A percentile compares a stretch with the other conserved stretches of the same genome.
Evolutionary conservation across 495 filamentous ascomycete genomes (phyloP).

Genomic region (Penicillium antarcticum): DNA sequence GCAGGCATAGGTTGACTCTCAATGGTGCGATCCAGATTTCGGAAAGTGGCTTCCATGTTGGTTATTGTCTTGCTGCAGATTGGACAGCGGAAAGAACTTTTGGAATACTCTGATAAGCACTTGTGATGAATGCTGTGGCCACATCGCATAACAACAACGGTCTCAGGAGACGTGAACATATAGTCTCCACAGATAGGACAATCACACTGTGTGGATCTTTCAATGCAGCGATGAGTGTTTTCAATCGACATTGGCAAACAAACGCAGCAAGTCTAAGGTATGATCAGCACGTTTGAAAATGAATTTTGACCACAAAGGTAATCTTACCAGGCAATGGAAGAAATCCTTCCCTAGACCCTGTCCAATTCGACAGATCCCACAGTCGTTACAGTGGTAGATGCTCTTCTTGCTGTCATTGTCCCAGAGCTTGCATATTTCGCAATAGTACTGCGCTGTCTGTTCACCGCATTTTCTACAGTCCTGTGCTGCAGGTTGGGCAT

Average conservation of each 20-base stretch:
- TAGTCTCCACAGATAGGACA: conserved; percentile 99
- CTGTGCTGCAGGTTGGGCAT: conserved; percentile 77
- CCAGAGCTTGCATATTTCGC: conserved; percentile 93
- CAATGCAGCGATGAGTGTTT: conserved; percentile 87
- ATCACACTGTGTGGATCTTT: conserved; percentile 89
- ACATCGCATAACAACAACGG: conserved; percentile 91
- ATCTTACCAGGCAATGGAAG: conserved; percentile 88
- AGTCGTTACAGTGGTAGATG: conserved; percentile 96
- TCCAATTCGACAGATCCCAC: conserved; percentile 90
- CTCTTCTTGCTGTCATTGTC: conserved; percentile 86
- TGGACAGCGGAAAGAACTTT: conserved; percentile 86
- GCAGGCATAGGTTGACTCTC: conserved; percentile 86
- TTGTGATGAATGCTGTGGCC: conserved; percentile 91
- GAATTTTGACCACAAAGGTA: background rate
- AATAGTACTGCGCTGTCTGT: conserved; percentile 88
- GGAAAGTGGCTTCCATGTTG: conserved; percentile 97
- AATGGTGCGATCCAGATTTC: conserved; percentile 82
- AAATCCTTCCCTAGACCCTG: conserved; percentile 94
- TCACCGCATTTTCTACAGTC: conserved; percentile 73
- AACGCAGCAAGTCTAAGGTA: conserved; percentile 73
- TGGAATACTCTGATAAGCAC: conserved; percentile 82
- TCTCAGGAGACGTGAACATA: conserved; percentile 88
- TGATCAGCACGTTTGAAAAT: conserved; percentile 8
- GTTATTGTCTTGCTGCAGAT: conserved; percentile 89
- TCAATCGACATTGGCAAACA: conserved; percentile 84